A percentile compares a stretch with the other conserved stretches of the same genome.
Conservation (phyloP, 2,329 filamentous ascomycete genomes). For the Balansia obtecta region DNA sequence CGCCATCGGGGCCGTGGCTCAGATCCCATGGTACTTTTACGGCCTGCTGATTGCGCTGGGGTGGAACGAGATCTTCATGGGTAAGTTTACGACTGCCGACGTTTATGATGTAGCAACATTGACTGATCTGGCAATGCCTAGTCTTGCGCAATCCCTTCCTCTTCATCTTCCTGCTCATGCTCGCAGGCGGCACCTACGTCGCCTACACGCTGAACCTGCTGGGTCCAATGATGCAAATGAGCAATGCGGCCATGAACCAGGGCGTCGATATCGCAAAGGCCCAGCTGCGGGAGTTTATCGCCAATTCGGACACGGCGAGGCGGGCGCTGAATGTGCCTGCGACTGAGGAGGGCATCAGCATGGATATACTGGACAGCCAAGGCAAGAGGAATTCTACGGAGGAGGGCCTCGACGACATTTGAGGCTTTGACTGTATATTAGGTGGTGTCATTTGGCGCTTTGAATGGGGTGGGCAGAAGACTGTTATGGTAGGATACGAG, state of each 20-base stretch:
- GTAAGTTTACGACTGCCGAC: conserved; percentile 37
- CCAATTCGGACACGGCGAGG: conserved; percentile 72
- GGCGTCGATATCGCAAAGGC: conserved; percentile 87
- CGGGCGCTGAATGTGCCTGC: conserved; percentile 71
- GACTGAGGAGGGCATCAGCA: conserved; percentile 33
- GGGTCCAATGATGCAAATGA: conserved; percentile 92
- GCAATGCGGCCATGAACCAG: conserved; percentile 75
- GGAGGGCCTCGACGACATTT: conserved; percentile 53
- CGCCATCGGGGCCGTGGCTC: conserved; percentile 87
- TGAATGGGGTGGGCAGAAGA: conserved; percentile 1
- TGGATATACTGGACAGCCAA: conserved; percentile 48
- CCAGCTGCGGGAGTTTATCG: conserved; percentile 78
- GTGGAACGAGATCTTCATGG: conserved; percentile 97
- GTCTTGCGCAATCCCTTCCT: conserved; percentile 89
- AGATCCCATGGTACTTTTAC: conserved; percentile 93
- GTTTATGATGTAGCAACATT: conserved; percentile 1
- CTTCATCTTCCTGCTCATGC: conserved; percentile 75
- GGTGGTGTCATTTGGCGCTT: conserved; percentile 1
- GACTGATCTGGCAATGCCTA: conserved; percentile 22
- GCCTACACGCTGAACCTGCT: conserved; percentile 91
- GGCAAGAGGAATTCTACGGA: conserved; percentile 35
- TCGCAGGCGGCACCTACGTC: conserved; percentile 67
- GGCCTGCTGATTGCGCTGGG: conserved; percentile 76
- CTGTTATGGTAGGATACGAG: conserved; percentile 9
- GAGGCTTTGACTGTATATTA: conserved; percentile 6